Base-by-base conservation (phyloP, 176 grass and related monocot genomes). In the Cenchrus fungigraminus region DNA sequence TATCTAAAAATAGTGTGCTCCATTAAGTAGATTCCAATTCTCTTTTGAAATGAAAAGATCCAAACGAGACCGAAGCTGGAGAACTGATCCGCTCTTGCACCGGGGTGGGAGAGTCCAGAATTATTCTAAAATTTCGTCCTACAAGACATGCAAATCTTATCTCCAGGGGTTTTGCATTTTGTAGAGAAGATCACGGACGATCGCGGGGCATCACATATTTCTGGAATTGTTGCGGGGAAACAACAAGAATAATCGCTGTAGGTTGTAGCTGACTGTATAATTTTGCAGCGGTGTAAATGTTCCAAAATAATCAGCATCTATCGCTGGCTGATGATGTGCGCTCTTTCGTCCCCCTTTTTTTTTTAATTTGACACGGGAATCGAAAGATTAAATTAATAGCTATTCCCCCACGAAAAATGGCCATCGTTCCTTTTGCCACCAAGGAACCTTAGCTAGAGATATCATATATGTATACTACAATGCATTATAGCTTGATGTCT, bases 141-240 rank as follows among this genome's bases (percentile, higher is more conserved):
- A 11, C 20, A 25, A 0, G 54, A 31, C 67, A 62, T 73, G 43
- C 81, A 83, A 32, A 62, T 83, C 81, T 37, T 83, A 73, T 73
- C 81, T 73, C 68, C 67, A 58, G 34, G 2, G 13, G 12, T 60
- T 46, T 20, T 52, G 77, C 61, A 66, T 79, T 46, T 42, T 25
- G 25, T 25, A 25, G 25, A 25, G 25, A 17, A 82, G 19, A 3
- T 25, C 25, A 58, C 29, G 25, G 25, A 25, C 25, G 25, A 25
- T 25, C 25, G 0, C 25, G 25, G 2, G 44, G 6, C 9, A 72
- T 71, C 66, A 54, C 13, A 60, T 79, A 25, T 53, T 45, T 71
- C 43, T 58, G 63, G 60, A 52, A 72, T 73, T 61, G 12, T 32
- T 12, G 16, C 7, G 0, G 40, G 42, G 22, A 63, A 82, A 82